Evolutionary conservation across 2,329 filamentous ascomycete species (phyloP).

Genomic region (Cladosporium sp.): DNA sequence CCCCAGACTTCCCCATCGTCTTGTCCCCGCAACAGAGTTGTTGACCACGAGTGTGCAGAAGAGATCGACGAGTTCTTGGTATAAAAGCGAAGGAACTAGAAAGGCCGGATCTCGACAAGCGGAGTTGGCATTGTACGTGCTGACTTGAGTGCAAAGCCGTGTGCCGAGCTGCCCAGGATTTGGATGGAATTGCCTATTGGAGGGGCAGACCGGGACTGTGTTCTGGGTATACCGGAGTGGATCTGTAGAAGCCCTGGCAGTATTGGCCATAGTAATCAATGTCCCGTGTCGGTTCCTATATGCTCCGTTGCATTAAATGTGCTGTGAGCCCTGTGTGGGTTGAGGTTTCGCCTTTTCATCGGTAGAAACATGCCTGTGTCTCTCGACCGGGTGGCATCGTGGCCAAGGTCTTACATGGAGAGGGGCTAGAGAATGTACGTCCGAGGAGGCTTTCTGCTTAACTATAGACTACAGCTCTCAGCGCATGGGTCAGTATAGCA

Average conservation of each 20-base stretch:
- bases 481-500: not conserved
- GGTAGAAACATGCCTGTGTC: not conserved
- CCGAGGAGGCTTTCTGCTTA: not conserved
- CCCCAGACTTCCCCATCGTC: conserved; percentile 12
- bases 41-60: not conserved
- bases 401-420: not conserved
- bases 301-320: not conserved
- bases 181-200: not conserved
- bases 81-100: not conserved
- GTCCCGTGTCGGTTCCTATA: not conserved
- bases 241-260: not conserved
- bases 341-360: not conserved
- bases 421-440: not conserved
- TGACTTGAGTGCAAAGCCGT: not conserved
- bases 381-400: not conserved
- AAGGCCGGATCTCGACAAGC: conserved; percentile 1
- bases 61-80: conserved; percentile 2
- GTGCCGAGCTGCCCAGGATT: conserved; percentile 13
- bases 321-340: not conserved
- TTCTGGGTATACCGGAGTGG: not conserved
- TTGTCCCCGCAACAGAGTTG: not conserved
- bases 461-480: not conserved
- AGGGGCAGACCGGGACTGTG: not conserved
- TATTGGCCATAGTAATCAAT: not conserved
- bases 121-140: conserved; percentile 9